phyloP scores from a whole-genome alignment of 2,329 filamentous ascomycete genomes.

The Thielaviopsis punctulata region DNA sequence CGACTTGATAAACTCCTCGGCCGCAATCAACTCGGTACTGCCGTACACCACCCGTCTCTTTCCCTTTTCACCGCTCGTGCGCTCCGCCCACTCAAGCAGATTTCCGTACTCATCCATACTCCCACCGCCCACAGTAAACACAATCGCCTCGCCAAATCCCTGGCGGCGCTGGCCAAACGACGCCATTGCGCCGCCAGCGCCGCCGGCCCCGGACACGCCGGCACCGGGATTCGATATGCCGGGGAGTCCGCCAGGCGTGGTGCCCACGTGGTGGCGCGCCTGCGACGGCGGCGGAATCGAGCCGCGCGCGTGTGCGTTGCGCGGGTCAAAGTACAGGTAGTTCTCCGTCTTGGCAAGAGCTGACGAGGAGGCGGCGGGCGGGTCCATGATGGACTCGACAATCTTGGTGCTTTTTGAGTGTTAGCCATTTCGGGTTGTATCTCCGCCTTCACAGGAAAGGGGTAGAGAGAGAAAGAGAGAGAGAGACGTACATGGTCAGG shows the following conservation, averaged over 20 bases:
- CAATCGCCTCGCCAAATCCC: constrained; percentile 75
- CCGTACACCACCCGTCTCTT: constrained; percentile 83
- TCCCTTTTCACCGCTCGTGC: constrained; percentile 45
- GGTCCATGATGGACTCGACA: constrained; percentile 96
- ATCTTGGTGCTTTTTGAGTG: constrained; percentile 59
- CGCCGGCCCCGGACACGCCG: constrained; percentile 25
- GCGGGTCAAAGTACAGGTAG: constrained; percentile 93
- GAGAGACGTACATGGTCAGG: constrained; percentile 46
- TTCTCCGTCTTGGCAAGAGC: constrained; percentile 93
- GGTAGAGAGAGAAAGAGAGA: neutral
- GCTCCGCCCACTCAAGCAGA: constrained; percentile 82
- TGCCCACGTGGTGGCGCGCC: constrained; percentile 28
- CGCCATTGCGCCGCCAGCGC: constrained; percentile 43
- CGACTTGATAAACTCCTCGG: constrained; percentile 45
- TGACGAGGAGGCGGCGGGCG: constrained; percentile 69
- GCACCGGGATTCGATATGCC: constrained; percentile 33
- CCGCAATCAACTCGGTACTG: constrained; percentile 67
- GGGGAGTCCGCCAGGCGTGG: constrained; percentile 31
- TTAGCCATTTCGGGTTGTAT: neutral
- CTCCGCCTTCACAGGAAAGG: neutral
- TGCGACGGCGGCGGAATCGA: constrained; percentile 69
- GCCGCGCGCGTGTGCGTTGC: constrained; percentile 80
- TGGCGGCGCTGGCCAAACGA: constrained; percentile 84
- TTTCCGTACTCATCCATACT: constrained; percentile 99
- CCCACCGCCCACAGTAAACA: constrained; percentile 89